Percentiles rank a stretch among this genome's conserved stretches.
phyloP scores from a whole-genome alignment of 83 land plant genomes.

The Diphasiastrum complanatum region DNA sequence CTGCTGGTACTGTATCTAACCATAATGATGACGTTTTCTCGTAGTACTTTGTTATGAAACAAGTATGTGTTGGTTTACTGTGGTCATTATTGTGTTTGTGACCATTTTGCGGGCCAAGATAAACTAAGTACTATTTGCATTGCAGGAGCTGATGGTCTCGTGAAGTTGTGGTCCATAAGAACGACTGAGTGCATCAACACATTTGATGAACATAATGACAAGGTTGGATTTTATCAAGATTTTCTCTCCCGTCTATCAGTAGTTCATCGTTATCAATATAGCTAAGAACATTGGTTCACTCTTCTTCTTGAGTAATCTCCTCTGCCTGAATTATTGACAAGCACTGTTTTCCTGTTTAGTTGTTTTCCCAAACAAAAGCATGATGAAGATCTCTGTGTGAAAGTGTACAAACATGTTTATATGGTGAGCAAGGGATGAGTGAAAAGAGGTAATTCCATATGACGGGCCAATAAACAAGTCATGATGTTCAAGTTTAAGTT shows the following conservation, averaged over 20 bases:
- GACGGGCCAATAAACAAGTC: too few relatives aligned
- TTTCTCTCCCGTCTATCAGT: neutral
- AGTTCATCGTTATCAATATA: neutral
- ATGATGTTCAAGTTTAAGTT: too few relatives aligned
- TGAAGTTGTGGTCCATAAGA: constrained; percentile 91
- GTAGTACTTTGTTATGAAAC: neutral
- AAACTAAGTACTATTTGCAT: neutral
- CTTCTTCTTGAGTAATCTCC: neutral
- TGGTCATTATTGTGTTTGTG: neutral
- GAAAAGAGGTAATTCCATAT: too few relatives aligned
- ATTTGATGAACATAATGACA: constrained; percentile 87
- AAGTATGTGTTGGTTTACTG: neutral
- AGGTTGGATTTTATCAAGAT: constrained; percentile 38
- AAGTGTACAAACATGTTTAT: too few relatives aligned
- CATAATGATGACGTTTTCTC: neutral
- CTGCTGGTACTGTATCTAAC: constrained; percentile 53
- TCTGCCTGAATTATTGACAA: too few relatives aligned
- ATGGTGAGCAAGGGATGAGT: too few relatives aligned
- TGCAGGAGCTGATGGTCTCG: constrained; percentile 87
- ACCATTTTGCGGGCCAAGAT: neutral
- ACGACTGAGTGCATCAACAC: constrained; percentile 85
- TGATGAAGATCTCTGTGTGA: too few relatives aligned
- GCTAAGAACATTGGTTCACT: neutral
- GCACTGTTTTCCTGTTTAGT: too few relatives aligned
- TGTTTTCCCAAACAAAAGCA: too few relatives aligned